phyloP scores from a whole-genome alignment of 73 alveolate species.

The Paraurostyla sp. region DNA sequence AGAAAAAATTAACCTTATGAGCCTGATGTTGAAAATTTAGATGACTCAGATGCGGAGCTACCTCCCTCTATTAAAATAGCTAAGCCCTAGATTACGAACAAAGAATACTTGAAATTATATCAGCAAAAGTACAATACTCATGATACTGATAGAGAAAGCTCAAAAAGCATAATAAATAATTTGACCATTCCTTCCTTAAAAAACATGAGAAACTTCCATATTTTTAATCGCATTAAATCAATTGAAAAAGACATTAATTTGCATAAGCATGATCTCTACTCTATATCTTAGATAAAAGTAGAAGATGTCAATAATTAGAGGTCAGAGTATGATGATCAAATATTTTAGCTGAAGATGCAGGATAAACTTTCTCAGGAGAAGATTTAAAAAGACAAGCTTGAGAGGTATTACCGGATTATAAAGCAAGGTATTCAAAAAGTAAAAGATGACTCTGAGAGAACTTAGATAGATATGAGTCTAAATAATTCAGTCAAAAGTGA shows the following conservation, averaged over 20 bases:
- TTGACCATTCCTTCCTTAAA: not conserved
- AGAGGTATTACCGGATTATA: no score
- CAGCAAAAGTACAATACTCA: not conserved
- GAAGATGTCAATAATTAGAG: not conserved
- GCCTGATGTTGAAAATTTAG: no score
- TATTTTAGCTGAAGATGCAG: not conserved
- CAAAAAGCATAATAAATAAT: not conserved
- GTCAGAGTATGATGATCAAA: not conserved
- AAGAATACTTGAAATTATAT: not conserved
- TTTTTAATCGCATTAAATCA: not conserved
- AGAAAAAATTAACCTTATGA: no score
- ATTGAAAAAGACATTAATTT: not conserved
- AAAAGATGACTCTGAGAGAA: no score
- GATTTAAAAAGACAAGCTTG: no score
- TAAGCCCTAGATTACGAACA: not conserved
- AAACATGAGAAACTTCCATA: not conserved
- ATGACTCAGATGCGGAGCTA: not conserved
- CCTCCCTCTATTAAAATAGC: not conserved
- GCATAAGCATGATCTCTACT: not conserved
- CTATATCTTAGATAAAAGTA: not conserved
- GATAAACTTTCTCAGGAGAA: not conserved
- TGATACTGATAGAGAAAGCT: slow-evolving; percentile 2
- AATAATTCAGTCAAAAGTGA: no score
- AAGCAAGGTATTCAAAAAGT: no score
- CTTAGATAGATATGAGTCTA: no score